Evolutionary conservation across 2,329 filamentous ascomycete genomes (phyloP), one percentile per base, ranked within the genome.

Genomic region (Conoideocrella luteorostrata): DNA sequence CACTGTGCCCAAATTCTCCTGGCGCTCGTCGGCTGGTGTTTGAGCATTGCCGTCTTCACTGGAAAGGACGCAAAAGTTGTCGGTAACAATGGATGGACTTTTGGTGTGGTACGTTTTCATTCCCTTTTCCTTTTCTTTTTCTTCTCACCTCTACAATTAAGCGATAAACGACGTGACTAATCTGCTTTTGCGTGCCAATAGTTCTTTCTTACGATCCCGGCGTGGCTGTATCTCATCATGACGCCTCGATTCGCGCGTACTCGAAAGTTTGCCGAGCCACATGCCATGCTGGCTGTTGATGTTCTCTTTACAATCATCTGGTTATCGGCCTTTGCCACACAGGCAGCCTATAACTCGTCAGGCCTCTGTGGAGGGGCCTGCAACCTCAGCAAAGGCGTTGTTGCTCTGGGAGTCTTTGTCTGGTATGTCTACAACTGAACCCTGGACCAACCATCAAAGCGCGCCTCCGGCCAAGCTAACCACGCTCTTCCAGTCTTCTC

Each of bases 301-400:
- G 62, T 61, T n/a, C 30, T 79, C 45, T 82, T 73, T 56, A 65
- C 68, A 55, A 60, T 85, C 51, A 63, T 84, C 49, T 85, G 81
- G 80, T 67, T 86, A 34, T 81, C 80, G 3, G 81, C 75, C 15
- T 85, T 84, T 57, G 75, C 81, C 23, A 74, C 77, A 15, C 78
- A 84, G 56, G 80, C 82, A 3, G 70, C 76, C 7, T 84, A 78
- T 64, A 84, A 84, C 63, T 68, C 70, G 3, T 67, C 69, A 18
- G 69, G 69, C 47, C 63, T 69, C 22, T 84, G 80, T 54, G 75
- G 75, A 3, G 61, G 66, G 24, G 76, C 65, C 29, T 85, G 82
- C 58, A 60, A 64, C n/a, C 59, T 77, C 38, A 82, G 79, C 67
- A 82, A 81, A 58, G 78, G 69, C 44, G 70, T 82, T 48, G 80